Evolutionary conservation across 352 stramenopile species (phyloP), one percentile per base, ranked within the genome.

Genomic region (Phytophthora agathidicida): DNA sequence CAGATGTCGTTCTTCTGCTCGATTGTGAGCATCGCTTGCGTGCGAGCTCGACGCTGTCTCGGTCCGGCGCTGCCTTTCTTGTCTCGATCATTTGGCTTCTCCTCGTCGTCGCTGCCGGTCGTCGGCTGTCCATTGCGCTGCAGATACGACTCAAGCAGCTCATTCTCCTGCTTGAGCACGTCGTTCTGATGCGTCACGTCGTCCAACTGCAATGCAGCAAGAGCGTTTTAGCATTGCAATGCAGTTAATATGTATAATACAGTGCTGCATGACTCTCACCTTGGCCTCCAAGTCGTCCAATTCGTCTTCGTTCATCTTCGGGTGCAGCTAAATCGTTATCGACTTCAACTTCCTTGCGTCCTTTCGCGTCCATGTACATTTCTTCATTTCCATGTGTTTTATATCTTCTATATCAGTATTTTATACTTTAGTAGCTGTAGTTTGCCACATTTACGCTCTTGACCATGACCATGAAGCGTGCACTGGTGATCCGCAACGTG

Each of bases 1-100:
- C 83, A 92, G 22, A 98, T 80, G 35, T 97, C 89, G 54, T 96
- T 94, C 75, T 98, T 98, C 73, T 98, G 91, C 52, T 98, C 88
- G 48, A 97, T 94, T 11, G 81, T 96, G 27, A 98, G 77, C 66
- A 75, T 76, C 22, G 77, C 43, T 43, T 91, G 80, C 10, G 87
- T 75, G 9, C 83, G 72, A 11, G 74, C 73, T 2, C 84, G 75
- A 5, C 89, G 71, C 42, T 89, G 75, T 6, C 80, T 67, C 14
- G 68, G 66, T 0, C 49, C 50, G 1, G 39, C 32, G 3, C 27
- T 47, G 7, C 14, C 20, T n/a, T 77, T 76, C 42, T 88, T 88
- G 42, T 83, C 70, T 16, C 72, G 60, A 6, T 87, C 75, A 7
- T 70, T 69, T 13, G 67, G 68, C 46, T 89, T 89, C 24, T 86